Conservation (phyloP, 805 yeast species). For the Blastobotrys attinorum region DNA sequence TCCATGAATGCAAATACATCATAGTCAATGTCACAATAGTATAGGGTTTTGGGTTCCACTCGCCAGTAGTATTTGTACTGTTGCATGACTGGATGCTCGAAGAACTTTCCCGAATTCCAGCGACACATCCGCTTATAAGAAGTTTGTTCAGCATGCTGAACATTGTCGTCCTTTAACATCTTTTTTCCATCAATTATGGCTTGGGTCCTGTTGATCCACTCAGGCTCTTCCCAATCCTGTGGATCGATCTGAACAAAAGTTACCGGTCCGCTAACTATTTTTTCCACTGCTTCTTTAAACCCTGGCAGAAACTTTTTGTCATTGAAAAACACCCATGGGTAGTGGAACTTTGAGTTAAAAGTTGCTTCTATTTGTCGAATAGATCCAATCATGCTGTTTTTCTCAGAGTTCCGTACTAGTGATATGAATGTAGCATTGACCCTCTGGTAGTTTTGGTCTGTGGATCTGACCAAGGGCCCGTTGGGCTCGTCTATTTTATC, state of each 20-base stretch:
- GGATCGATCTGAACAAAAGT: constrained; percentile 37
- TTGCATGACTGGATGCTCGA: constrained; percentile 51
- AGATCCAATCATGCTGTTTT: constrained; percentile 40
- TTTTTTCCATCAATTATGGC: constrained; percentile 36
- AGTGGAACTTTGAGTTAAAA: constrained; percentile 63
- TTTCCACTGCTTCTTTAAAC: constrained; percentile 37
- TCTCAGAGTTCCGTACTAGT: constrained; percentile 62
- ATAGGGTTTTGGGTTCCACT: constrained; percentile 65
- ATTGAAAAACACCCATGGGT: constrained; percentile 76
- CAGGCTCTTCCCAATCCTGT: constrained; percentile 56
- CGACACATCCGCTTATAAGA: constrained; percentile 85
- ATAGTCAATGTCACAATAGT: constrained; percentile 61
- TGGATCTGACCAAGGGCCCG: constrained; percentile 7
- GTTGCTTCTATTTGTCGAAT: constrained; percentile 52
- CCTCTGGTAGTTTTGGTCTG: constrained; percentile 2
- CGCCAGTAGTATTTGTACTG: constrained; percentile 73
- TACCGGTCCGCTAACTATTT: constrained; percentile 35
- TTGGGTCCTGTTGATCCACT: constrained; percentile 39
- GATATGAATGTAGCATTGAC: constrained; percentile 76
- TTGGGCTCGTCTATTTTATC: constrained; percentile 8
- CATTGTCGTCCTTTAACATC: constrained; percentile 33
- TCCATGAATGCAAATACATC: constrained; percentile 73
- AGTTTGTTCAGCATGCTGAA: constrained; percentile 51
- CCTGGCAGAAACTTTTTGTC: constrained; percentile 55
- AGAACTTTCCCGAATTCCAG: constrained; percentile 60